These are phyloP conservation scores for Cyberlindnera veronae DNA, from an alignment of 805 yeast genomes.

Conservation along the genomic window DNA sequence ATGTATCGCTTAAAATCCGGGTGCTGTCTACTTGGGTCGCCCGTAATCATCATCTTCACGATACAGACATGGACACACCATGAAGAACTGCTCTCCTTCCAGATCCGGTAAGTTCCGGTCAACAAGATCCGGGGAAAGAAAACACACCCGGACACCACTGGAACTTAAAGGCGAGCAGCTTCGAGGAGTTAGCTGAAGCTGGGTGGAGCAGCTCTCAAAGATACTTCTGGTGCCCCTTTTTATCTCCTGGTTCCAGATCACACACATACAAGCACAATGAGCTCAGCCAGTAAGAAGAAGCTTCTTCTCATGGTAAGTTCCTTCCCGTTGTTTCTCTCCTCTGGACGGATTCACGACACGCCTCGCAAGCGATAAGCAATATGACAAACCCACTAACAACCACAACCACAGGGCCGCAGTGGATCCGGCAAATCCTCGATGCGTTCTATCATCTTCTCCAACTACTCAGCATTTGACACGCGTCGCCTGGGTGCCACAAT, in stretches of 20 bases:
- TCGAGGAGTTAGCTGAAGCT: too few relatives aligned
- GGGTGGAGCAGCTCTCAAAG: too few relatives aligned
- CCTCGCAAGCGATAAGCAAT: neutral
- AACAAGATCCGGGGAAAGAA: neutral
- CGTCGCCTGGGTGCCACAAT: slow-evolving; percentile 94
- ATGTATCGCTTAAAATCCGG: too few relatives aligned
- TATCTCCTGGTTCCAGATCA: too few relatives aligned
- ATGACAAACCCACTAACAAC: too few relatives aligned
- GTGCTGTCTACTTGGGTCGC: too few relatives aligned
- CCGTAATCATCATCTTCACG: too few relatives aligned
- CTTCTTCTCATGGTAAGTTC: slow-evolving; percentile 52
- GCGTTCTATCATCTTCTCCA: slow-evolving; percentile 93
- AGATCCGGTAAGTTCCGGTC: neutral
- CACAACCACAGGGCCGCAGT: slow-evolving; percentile 86
- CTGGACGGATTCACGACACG: neutral
- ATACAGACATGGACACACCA: neutral
- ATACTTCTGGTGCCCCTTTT: too few relatives aligned
- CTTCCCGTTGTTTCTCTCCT: neutral
- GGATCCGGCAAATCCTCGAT: slow-evolving; percentile 98
- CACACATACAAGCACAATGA: slow-evolving; percentile 15
- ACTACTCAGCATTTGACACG: slow-evolving; percentile 95
- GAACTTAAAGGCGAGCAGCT: too few relatives aligned
- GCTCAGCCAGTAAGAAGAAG: slow-evolving; percentile 49
- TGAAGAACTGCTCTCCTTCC: neutral
- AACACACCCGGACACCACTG: neutral